These are phyloP conservation scores for Ascochyta fabae DNA, from an alignment of 2,329 filamentous ascomycete genomes.

Conservation along the genomic window DNA sequence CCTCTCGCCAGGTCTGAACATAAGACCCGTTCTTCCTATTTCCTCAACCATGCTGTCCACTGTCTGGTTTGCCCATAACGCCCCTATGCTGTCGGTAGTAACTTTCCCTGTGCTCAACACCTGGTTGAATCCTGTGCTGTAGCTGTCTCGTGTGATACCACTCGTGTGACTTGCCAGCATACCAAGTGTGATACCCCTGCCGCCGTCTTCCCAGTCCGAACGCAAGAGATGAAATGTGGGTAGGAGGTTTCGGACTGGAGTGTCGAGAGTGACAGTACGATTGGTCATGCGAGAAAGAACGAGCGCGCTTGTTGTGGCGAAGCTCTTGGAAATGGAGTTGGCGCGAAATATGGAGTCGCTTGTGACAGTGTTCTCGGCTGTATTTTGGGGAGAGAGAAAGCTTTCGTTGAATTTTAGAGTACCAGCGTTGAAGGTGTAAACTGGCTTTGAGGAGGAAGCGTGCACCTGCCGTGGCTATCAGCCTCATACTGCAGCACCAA, in stretches of 20 bases:
- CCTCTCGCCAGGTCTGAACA: conserved; percentile 41
- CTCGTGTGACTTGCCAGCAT: conserved; percentile 45
- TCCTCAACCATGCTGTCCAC: conserved; percentile 28
- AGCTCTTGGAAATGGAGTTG: conserved; percentile 39
- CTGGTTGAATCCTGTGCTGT: conserved; percentile 40
- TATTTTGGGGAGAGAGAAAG: neutral
- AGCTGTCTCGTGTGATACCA: conserved; percentile 39
- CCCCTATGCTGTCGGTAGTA: conserved; percentile 34
- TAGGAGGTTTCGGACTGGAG: conserved; percentile 30
- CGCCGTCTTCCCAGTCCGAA: conserved; percentile 40
- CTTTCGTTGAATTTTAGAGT: conserved; percentile 42
- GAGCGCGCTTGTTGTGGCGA: conserved; percentile 35
- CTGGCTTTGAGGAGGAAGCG: conserved; percentile 27
- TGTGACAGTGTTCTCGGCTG: conserved; percentile 23
- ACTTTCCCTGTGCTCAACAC: conserved; percentile 32
- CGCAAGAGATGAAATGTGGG: conserved; percentile 31
- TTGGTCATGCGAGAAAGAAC: conserved; percentile 19
- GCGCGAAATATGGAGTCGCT: conserved; percentile 42
- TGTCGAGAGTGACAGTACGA: conserved; percentile 22
- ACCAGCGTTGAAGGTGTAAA: conserved; percentile 38
- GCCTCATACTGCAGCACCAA: neutral
- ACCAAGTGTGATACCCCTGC: conserved; percentile 39
- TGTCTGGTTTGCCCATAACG: conserved; percentile 30
- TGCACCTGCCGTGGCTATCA: conserved; percentile 28
- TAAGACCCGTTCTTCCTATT: conserved; percentile 27